Evolutionary conservation across 306 rosid species (phyloP).

Genomic region (Prosopis cineraria): DNA sequence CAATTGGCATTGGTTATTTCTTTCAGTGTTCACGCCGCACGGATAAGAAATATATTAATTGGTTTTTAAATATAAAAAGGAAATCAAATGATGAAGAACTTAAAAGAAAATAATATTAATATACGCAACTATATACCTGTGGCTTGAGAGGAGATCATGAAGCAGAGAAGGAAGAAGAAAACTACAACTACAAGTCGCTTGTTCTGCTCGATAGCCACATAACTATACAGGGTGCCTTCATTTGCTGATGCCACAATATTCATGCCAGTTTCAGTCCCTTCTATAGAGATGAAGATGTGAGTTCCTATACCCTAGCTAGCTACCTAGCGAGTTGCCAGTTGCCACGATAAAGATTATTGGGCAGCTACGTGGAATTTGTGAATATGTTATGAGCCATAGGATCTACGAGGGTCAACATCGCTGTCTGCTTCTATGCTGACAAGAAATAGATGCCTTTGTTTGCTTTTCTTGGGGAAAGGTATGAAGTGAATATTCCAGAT

Average conservation of each 20-base stretch:
- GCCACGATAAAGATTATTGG: conserved; percentile 17
- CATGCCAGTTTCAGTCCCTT: conserved; percentile 25
- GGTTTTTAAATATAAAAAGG: neutral
- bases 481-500: conserved; percentile 16
- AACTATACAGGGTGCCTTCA: neutral
- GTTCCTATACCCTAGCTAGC: neutral
- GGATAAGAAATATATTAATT: neutral
- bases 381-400: conserved; percentile 32
- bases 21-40: conserved; percentile 55
- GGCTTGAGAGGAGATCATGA: conserved; percentile 52
- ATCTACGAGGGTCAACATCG: conserved; percentile 61
- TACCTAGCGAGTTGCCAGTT: conserved; percentile 13
- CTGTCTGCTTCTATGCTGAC: conserved; percentile 56
- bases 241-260: neutral
- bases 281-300: conserved; percentile 36
- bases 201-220: conserved; percentile 44
- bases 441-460: conserved; percentile 30
- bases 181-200: conserved; percentile 49
- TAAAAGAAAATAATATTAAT: neutral
- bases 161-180: conserved; percentile 58
- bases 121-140: conserved; percentile 51
- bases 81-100: conserved; percentile 8
- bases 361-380: conserved; percentile 41
- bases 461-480: conserved; percentile 22
- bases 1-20: conserved; percentile 29